These are phyloP conservation scores for Pythium rishiriense DNA, from an alignment of 352 stramenopile genomes.

Conservation along the genomic window DNA sequence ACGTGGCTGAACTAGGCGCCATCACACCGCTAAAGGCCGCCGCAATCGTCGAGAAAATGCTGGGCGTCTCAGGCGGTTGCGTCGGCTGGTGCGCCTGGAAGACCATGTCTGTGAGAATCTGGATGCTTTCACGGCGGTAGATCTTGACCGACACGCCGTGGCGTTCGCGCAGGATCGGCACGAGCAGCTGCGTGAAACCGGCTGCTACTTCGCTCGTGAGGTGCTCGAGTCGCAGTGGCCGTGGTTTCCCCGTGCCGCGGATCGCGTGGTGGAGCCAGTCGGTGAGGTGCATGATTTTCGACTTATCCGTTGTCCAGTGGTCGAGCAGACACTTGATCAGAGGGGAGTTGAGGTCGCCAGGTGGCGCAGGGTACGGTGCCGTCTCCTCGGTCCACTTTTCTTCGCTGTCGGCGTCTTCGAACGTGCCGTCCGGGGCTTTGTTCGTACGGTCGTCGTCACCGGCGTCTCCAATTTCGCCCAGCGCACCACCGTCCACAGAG, in stretches of 20 bases:
- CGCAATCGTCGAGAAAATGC: constrained; percentile 22
- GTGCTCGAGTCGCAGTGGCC: constrained; percentile 29
- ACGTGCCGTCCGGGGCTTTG: neutral
- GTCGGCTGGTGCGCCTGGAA: constrained; percentile 27
- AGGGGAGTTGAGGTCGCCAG: constrained; percentile 39
- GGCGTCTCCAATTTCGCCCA: neutral
- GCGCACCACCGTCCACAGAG: neutral
- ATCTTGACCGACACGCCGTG: constrained; percentile 38
- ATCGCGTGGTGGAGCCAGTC: constrained; percentile 39
- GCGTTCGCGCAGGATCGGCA: constrained; percentile 36
- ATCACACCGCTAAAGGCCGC: constrained; percentile 15
- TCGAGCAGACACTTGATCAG: constrained; percentile 39
- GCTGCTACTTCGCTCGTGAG: constrained; percentile 40
- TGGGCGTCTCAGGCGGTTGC: constrained; percentile 5
- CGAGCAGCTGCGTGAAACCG: constrained; percentile 38
- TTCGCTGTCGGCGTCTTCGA: constrained; percentile 28
- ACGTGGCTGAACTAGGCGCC: neutral
- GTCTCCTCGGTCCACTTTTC: constrained; percentile 36
- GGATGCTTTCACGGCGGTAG: constrained; percentile 31
- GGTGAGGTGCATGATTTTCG: constrained; percentile 28
- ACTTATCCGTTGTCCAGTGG: constrained; percentile 41
- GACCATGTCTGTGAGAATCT: constrained; percentile 40
- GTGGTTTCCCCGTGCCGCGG: constrained; percentile 26
- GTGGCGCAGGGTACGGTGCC: constrained; percentile 33
- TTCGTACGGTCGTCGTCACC: neutral